Evolutionary conservation across 148 eudicot species (phyloP), one percentile per base, ranked within the genome.

Genomic region (Diospyros lotus): DNA sequence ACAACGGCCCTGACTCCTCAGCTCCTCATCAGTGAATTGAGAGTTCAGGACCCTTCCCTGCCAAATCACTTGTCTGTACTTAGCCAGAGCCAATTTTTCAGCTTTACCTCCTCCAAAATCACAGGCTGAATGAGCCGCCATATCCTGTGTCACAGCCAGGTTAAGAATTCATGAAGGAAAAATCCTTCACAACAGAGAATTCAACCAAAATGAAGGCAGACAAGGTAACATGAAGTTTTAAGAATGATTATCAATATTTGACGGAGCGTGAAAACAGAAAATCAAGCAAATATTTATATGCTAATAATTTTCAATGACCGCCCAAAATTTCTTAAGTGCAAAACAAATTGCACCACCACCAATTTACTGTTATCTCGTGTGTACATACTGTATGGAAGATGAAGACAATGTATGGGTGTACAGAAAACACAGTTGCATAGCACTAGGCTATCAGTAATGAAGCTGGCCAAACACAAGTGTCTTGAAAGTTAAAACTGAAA

Each of bases 121-220:
- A 81, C 99, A 95, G 66, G 98, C 98, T 63, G 99, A 95, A 85
- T 95, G 99, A 51, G 99, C 96, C 81, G 99, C 99, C 99, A 95
- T 95, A 87, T 95, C 99, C 98, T 95, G 91, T 1, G 1, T 1
- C 4, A 48, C 52, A 48, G 1, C 17, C 60, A 56, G 60, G 17
- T 56, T 3, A 68, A 39, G 18, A 68, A 58, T 51, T 68, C n/a
- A 51, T 11, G 28, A 41, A 52, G 14, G 52, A 51, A 68, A 68
- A 17, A 5, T 28, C 52, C 17, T 39, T 43, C 38, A 43, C 52
- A 58, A 51, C 42, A 64, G 13, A 13, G 44, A 72, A 12, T 68
- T 17, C 6, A 9, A 46, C 39, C 28, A 12, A 40, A 71, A 72
- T 38, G 42, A 65, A 44, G 18, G 42, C 45, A 53, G 53, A 59